phyloP scores from a whole-genome alignment of 2,329 filamentous ascomycete genomes.

The Dactylellina haptotyla region DNA sequence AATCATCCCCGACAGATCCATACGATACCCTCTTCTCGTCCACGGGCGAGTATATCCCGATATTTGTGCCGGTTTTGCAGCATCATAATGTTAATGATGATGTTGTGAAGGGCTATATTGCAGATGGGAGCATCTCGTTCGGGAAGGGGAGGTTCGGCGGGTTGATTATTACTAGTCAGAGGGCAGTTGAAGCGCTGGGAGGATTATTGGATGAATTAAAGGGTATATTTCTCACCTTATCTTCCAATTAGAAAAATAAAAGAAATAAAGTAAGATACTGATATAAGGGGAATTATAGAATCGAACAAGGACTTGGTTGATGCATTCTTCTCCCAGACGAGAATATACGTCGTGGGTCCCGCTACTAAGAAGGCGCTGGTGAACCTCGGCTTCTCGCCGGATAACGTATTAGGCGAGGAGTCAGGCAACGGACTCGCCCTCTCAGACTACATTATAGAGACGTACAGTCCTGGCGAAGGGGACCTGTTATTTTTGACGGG shows the following conservation, averaged over 20 bases:
- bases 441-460: conserved; percentile 78
- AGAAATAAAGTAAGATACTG: conserved; percentile 48
- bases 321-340: conserved; percentile 68
- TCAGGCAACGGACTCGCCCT: conserved; percentile 86
- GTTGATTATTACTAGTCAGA: conserved; percentile 85
- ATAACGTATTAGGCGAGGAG: conserved; percentile 78
- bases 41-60: conserved; percentile 68
- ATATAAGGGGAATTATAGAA: conserved; percentile 36
- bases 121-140: conserved; percentile 63
- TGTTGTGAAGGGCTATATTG: conserved; percentile 56
- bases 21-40: conserved; percentile 75
- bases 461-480: conserved; percentile 70
- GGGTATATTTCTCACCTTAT: conserved; percentile 61
- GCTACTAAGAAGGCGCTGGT: conserved; percentile 79
- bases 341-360: conserved; percentile 81
- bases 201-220: conserved; percentile 69
- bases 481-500: conserved; percentile 87
- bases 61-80: conserved; percentile 80
- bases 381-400: conserved; percentile 65
- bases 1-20: conserved; percentile 74
- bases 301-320: conserved; percentile 60
- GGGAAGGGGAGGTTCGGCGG: conserved; percentile 69
- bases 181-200: conserved; percentile 81
- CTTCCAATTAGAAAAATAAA: conserved; percentile 28
- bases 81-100: conserved; percentile 73